Evolutionary conservation across 768 basidiomycete genomes (phyloP), one percentile per base, ranked within the genome.

Genomic region (Suillus plorans): DNA sequence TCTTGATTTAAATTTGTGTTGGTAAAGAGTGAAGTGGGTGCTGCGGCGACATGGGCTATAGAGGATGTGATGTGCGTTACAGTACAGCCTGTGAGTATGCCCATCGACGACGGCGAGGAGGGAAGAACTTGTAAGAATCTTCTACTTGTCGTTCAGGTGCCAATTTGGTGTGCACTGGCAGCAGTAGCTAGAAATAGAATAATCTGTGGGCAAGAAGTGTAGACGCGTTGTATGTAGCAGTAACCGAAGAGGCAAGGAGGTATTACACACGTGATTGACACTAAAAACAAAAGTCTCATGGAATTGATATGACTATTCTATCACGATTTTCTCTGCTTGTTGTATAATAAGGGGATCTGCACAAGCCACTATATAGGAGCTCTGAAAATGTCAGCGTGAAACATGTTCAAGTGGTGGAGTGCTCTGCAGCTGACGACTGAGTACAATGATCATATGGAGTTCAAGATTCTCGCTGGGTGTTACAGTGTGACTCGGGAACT

Each of bases 341-440:
- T 39, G 5, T 44, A 60, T 5, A 60, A 20, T 20, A 28, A 39
- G 45, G n/a, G n/a, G n/a, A 22, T 22, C 45, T 49, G 18, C n/a
- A 9, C 25, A 34, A 42, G 10, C 22, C 25, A 34, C 41, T 28
- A 20, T 28, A 20, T n/a, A 4, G 25, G 7, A 18, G 1, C 25
- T 52, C 52, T 31, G 18, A 31, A 18, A 31, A 52, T 7, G n/a
- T n/a, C n/a, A n/a, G n/a, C 31, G 5, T 31, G 31, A 31, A 49
- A 97, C 86, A 52, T 94, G 84, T 63, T 90, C 89, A 68, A 97
- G 73, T 0, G 94, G 93, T 10, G 91, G 91, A 41, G 95, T 91
- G 84, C 70, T 91, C 89, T 16, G n/a, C n/a, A n/a, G n/a, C n/a
- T n/a, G 95, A 95, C 36, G 92, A 94, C 74, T 96, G 92, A 1